Percentiles rank a stretch among this genome's conserved stretches.
Conservation (phyloP, 371 early-diverging fungal species). For the Syncephalis plumigaleata region DNA sequence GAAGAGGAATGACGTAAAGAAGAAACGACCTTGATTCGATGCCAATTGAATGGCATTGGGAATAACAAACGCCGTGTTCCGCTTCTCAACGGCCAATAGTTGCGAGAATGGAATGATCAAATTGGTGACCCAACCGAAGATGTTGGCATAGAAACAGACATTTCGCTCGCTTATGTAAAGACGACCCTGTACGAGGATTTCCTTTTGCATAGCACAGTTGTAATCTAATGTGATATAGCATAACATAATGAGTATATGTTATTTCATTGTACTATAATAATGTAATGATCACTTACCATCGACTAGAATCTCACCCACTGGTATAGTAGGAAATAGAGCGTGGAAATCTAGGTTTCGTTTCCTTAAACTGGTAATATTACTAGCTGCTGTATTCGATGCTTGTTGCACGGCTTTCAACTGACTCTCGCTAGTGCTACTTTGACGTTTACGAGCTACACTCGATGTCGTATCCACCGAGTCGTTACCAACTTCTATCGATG, state of each 20-base stretch:
- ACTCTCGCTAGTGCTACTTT: too few relatives aligned
- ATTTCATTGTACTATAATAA: too few relatives aligned
- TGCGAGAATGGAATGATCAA: slow-evolving; percentile 68
- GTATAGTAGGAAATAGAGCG: slow-evolving; percentile 37
- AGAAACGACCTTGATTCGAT: slow-evolving; percentile 38
- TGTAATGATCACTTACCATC: slow-evolving; percentile 35
- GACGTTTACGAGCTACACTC: too few relatives aligned
- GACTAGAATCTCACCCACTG: slow-evolving; percentile 41
- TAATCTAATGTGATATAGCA: too few relatives aligned
- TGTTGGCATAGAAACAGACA: slow-evolving; percentile 86
- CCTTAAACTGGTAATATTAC: neutral
- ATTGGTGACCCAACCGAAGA: slow-evolving; percentile 90
- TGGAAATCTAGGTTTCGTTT: slow-evolving; percentile 29
- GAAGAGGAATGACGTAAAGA: slow-evolving; percentile 60
- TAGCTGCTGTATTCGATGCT: too few relatives aligned
- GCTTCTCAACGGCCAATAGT: slow-evolving; percentile 64
- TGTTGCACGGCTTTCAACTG: too few relatives aligned
- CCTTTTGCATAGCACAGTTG: slow-evolving; percentile 82
- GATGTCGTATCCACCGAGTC: too few relatives aligned
- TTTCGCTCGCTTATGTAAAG: slow-evolving; percentile 73
- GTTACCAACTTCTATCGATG: too few relatives aligned
- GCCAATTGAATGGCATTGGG: slow-evolving; percentile 74
- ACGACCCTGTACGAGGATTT: slow-evolving; percentile 82
- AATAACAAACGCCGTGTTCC: slow-evolving; percentile 60
- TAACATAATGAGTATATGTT: too few relatives aligned